A percentile compares a stretch with the other conserved stretches of the same genome.
Conservation (phyloP, 306 rosid species). For the Datisca glomerata region DNA sequence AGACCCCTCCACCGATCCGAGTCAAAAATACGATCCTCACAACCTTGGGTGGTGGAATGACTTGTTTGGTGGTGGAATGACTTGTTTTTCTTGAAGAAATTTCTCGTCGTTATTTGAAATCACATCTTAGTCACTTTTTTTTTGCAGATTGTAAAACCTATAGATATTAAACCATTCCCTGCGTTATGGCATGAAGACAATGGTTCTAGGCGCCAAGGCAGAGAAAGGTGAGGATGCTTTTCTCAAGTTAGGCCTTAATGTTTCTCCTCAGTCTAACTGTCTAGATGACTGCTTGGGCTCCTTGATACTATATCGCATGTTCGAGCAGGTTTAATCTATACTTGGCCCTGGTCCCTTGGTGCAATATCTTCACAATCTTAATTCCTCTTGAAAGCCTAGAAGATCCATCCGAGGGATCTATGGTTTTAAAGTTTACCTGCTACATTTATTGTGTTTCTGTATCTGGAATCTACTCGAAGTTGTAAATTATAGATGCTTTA, state of each 20-base stretch:
- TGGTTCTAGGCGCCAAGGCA: conserved; percentile 52
- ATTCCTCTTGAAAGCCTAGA: too few species aligned
- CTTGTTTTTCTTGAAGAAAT: too few species aligned
- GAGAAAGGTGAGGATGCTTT: conserved; percentile 62
- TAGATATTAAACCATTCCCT: conserved; percentile 74
- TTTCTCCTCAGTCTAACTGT: conserved; percentile 7
- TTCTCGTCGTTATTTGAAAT: too few species aligned
- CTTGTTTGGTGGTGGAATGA: too few species aligned
- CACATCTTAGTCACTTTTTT: too few species aligned
- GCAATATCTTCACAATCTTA: not conserved
- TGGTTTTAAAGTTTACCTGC: not conserved
- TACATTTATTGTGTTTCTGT: not conserved
- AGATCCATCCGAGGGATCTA: too few species aligned
- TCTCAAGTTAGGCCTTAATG: conserved; percentile 3
- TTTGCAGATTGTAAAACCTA: conserved; percentile 59
- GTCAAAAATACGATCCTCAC: too few species aligned
- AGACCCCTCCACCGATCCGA: too few species aligned
- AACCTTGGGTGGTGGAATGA: too few species aligned
- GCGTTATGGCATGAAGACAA: conserved; percentile 86
- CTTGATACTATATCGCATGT: not conserved
- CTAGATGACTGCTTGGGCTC: conserved; percentile 6
- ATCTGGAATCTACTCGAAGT: not conserved
- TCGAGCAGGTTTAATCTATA: not conserved
- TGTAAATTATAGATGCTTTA: not conserved
- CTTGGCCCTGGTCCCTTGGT: not conserved